Conservation (phyloP, 345 rosid species). For the Kernera saxatilis region DNA sequence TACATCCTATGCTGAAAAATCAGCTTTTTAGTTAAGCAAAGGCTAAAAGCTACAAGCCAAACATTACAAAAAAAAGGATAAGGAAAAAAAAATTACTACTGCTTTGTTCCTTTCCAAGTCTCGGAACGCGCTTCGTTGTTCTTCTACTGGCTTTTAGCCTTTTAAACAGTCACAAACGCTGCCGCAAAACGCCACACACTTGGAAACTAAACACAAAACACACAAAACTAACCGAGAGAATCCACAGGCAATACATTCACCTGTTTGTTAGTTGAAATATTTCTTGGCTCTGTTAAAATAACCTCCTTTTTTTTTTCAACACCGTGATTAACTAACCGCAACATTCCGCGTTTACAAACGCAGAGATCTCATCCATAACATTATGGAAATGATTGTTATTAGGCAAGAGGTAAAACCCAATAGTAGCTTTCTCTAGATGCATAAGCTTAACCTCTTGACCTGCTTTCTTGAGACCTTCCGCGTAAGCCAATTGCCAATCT, state of each 20-base stretch:
- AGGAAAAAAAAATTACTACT: not conserved
- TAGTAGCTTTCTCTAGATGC: constrained; percentile 65
- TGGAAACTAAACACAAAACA: not conserved
- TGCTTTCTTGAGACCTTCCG: constrained; percentile 61
- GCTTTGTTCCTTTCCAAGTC: constrained; percentile 3
- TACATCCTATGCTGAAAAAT: constrained; percentile 12
- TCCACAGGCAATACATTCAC: constrained; percentile 17
- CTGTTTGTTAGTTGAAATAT: constrained; percentile 24
- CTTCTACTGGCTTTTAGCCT: not conserved
- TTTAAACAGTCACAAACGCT: constrained; percentile 9
- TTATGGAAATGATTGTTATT: constrained; percentile 68
- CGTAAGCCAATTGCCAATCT: constrained; percentile 83
- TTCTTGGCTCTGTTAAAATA: constrained; percentile 13
- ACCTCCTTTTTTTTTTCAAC: not conserved
- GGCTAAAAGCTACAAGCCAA: constrained; percentile 21
- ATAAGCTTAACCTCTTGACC: constrained; percentile 67
- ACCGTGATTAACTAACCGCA: not conserved
- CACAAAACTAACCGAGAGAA: constrained; percentile 3
- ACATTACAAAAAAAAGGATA: not conserved
- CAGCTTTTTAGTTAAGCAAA: constrained; percentile 20
- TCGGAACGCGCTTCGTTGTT: constrained; percentile 10
- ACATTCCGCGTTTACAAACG: constrained; percentile 45
- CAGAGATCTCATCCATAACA: constrained; percentile 69
- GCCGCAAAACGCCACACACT: not conserved
- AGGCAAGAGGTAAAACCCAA: constrained; percentile 87